Evolutionary conservation across 306 rosid species (phyloP).

Genomic region (Quercus wislizeni): DNA sequence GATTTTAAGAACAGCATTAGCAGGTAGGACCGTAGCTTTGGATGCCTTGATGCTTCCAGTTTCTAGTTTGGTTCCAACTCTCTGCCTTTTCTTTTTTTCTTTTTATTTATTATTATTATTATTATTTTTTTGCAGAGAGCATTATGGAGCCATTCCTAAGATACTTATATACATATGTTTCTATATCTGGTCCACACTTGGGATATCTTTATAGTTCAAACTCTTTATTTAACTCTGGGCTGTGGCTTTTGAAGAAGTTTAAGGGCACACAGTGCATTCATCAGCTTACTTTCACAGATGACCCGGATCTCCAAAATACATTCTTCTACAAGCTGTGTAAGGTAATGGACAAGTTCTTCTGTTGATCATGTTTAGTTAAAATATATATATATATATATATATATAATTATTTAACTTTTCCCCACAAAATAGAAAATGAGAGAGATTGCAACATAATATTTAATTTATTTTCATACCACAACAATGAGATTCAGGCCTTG

Average conservation of each 20-base stretch:
- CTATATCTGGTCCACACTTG: conserved; percentile 96
- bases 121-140: conserved; percentile 56
- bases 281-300: conserved; percentile 93
- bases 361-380: background rate
- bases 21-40: conserved; percentile 46
- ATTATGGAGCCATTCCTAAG: conserved; percentile 78
- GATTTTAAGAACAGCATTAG: conserved; percentile 85
- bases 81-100: background rate
- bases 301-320: conserved; percentile 81
- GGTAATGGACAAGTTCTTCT: conserved; percentile 42
- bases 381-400: too few relatives aligned
- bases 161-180: conserved; percentile 70
- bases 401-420: too few relatives aligned
- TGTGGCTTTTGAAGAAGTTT: conserved; percentile 91
- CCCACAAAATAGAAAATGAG: too few relatives aligned
- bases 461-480: too few relatives aligned
- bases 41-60: conserved; percentile 12
- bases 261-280: conserved; percentile 87
- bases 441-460: too few relatives aligned
- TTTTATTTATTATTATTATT: conserved; percentile 9
- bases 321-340: conserved; percentile 78
- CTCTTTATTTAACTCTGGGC: conserved; percentile 86
- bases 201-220: conserved; percentile 97
- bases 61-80: conserved; percentile 30
- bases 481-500: too few relatives aligned